phyloP scores from a whole-genome alignment of 139 green algal species.

The Asterochloris sp. region DNA sequence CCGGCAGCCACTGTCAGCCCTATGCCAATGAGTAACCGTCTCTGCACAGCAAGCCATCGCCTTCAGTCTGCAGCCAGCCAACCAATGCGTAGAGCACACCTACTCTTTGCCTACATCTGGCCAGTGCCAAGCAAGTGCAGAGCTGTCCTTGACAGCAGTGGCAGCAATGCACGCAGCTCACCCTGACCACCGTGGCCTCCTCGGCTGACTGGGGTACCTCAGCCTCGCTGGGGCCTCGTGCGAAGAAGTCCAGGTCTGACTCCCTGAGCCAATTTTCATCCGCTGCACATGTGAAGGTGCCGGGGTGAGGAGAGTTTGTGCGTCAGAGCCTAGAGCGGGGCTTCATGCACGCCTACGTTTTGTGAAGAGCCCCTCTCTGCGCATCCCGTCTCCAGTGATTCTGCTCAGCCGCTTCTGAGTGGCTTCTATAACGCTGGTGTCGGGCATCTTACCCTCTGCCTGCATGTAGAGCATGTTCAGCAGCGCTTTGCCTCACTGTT shows the following conservation, averaged over 20 bases:
- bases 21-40: conserved; percentile 33
- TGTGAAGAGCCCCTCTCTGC: conserved; percentile 5
- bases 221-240: conserved; percentile 5
- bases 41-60: too few relatives aligned
- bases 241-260: conserved; percentile 14
- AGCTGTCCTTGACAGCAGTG: background rate
- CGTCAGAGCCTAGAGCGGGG: background rate
- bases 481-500: background rate
- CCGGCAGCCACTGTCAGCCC: conserved; percentile 23
- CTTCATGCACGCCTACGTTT: background rate
- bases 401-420: conserved; percentile 25
- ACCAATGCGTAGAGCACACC: too few relatives aligned
- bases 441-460: background rate
- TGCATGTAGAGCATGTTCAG: background rate
- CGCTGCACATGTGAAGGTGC: background rate
- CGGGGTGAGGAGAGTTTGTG: background rate
- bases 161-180: background rate
- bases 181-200: background rate
- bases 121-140: too few relatives aligned
- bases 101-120: too few relatives aligned
- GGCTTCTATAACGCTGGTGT: conserved; percentile 2
- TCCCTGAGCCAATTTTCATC: conserved; percentile 14
- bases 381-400: conserved; percentile 7
- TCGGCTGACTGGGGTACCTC: too few relatives aligned
- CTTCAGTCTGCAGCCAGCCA: too few relatives aligned